phyloP scores from a whole-genome alignment of 148 eudicot species.

The Rheum nobile region DNA sequence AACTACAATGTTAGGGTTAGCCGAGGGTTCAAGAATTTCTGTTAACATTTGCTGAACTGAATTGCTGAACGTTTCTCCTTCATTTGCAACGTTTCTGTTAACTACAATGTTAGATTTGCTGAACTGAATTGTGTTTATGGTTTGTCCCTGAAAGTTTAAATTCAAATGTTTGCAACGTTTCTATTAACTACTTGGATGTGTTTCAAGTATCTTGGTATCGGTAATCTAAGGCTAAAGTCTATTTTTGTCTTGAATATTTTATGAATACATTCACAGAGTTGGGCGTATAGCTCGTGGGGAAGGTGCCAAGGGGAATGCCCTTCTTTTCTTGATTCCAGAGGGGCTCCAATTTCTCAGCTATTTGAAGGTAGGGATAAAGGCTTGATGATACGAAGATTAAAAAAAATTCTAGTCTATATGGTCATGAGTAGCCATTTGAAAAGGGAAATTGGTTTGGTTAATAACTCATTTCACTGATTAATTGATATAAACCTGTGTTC shows the following conservation, averaged over 20 bases:
- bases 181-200: neutral
- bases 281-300: conserved; percentile 99
- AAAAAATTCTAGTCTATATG: neutral
- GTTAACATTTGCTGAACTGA: too few species aligned
- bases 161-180: too few species aligned
- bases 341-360: conserved; percentile 71
- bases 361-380: conserved; percentile 49
- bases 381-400: neutral
- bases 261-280: conserved; percentile 97
- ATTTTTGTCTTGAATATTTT: conserved; percentile 1
- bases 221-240: neutral
- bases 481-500: neutral
- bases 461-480: neutral
- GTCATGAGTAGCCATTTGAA: neutral
- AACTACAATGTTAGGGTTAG: too few species aligned
- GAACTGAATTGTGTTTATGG: too few species aligned
- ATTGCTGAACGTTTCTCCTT: too few species aligned
- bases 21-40: too few species aligned
- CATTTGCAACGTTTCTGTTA: too few species aligned
- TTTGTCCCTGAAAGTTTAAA: too few species aligned
- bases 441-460: neutral
- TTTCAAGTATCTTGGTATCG: neutral
- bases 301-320: conserved; percentile 84
- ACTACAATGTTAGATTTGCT: too few species aligned
- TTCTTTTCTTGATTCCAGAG: conserved; percentile 85